These are phyloP conservation scores for Boletus rex-veris DNA, from an alignment of 768 basidiomycete genomes.

Conservation along the genomic window DNA sequence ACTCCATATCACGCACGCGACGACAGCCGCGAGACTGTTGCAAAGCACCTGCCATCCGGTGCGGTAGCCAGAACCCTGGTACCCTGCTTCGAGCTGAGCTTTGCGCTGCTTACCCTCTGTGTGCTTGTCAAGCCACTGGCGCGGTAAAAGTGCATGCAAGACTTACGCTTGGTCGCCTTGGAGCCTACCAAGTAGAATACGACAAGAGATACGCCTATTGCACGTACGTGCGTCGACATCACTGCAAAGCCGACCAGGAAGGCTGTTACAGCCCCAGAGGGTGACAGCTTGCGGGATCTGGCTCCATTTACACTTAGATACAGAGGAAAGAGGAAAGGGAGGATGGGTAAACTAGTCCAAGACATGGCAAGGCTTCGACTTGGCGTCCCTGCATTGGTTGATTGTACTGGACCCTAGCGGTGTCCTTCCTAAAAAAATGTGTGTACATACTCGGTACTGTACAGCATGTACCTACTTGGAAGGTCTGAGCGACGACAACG, in stretches of 20 bases:
- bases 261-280: slow-evolving; percentile 73
- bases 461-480: slow-evolving; percentile 17
- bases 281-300: slow-evolving; percentile 70
- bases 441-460: no score
- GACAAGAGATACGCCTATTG: slow-evolving; percentile 64
- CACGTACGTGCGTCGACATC: slow-evolving; percentile 62
- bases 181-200: slow-evolving; percentile 80
- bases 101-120: slow-evolving; percentile 71
- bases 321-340: slow-evolving; percentile 47
- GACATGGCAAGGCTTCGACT: slow-evolving; percentile 9
- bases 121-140: not conserved
- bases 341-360: slow-evolving; percentile 31
- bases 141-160: not conserved
- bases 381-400: no score
- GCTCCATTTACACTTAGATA: slow-evolving; percentile 66
- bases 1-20: slow-evolving; percentile 64
- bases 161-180: slow-evolving; percentile 77
- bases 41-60: slow-evolving; percentile 78
- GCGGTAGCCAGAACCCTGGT: slow-evolving; percentile 71
- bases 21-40: slow-evolving; percentile 67
- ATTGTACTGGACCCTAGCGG: no score
- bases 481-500: slow-evolving; percentile 19
- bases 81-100: slow-evolving; percentile 71
- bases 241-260: slow-evolving; percentile 71
- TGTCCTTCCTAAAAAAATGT: no score